These are phyloP conservation scores for Trebouxia sp. DNA, from an alignment of 139 green algal species.

Conservation along the genomic window DNA sequence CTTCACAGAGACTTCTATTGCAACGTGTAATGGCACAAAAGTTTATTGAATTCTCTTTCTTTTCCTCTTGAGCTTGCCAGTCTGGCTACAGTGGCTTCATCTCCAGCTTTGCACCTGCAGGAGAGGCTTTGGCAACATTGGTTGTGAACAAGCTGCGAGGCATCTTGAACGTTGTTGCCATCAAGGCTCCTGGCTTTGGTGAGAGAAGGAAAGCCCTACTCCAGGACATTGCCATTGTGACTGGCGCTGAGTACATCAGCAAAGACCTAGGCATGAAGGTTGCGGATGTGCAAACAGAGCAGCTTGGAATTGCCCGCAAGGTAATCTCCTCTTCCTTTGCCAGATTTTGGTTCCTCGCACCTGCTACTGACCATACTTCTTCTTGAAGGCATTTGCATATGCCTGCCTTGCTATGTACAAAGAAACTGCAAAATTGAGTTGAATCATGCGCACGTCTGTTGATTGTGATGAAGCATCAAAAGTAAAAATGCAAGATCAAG, in stretches of 20 bases:
- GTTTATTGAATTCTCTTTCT: too few species aligned
- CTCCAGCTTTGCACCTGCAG: conserved; percentile 28
- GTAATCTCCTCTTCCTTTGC: conserved; percentile 19
- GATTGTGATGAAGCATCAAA: too few species aligned
- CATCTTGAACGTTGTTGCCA: conserved; percentile 89
- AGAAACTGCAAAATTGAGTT: too few species aligned
- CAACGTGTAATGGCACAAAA: too few species aligned
- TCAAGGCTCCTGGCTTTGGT: conserved; percentile 89
- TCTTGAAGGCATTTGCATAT: too few species aligned
- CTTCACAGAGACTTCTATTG: too few species aligned
- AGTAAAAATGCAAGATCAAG: too few species aligned
- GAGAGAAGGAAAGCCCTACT: conserved; percentile 87
- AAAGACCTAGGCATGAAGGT: conserved; percentile 88
- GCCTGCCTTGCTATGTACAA: too few species aligned
- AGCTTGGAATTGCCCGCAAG: conserved; percentile 94
- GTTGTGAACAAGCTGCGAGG: conserved; percentile 99
- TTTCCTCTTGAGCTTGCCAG: too few species aligned
- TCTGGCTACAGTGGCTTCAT: too few species aligned
- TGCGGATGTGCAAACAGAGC: conserved; percentile 76
- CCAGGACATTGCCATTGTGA: conserved; percentile 81
- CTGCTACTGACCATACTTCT: too few species aligned
- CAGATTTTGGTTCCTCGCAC: not conserved
- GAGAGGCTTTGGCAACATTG: conserved; percentile 95
- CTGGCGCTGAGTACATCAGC: conserved; percentile 95
- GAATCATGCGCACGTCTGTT: too few species aligned